Evolutionary conservation across 208 protist genomes (phyloP), one percentile per base, ranked within the genome.

Genomic region (Strigomonas oncopelti): DNA sequence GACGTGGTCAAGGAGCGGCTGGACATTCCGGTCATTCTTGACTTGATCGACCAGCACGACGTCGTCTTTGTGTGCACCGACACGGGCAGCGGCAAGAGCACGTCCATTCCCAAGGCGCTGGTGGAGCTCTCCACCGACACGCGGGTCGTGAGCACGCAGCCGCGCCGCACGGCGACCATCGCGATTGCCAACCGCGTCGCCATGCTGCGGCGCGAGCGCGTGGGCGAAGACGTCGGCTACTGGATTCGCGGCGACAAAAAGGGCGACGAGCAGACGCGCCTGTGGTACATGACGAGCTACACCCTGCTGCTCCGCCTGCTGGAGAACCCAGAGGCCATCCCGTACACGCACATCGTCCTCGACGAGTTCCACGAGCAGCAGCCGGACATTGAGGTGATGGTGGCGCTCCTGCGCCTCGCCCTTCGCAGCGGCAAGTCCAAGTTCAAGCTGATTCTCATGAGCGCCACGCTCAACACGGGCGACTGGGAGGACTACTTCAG

Each of bases 361-460:
- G 95, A 98, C 70, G 95, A 98, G 65, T 94, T 97, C 61, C 95
- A 98, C 72, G 95, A 98, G 80, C 79, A 94, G 27, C 98, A 96
- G 29, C 88, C 99, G 1, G 92, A 97, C 48, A 77, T 87, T 16
- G 93, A 98, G 79, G 89, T 97, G 25, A 87, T 95, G 18, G 78
- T 98, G 14, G 77, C 90, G 1, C 66, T 97, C 45, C 77, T 98
- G 34, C 91, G 90, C 24, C 64, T 98, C 27, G 77, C 85, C 32
- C 80, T 93, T 53, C 69, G 76, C 14, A 73, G 75, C 38, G 59
- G 75, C 56, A 69, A 71, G 22, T 62, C 74, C 4, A 77, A 71
- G 38, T 83, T 92, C 55, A 91, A 92, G 65, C 59, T 96, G 25
- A 81, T 98, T 61, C 78, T 98, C 7, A 96, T 94, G 81, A 95